These are phyloP conservation scores for Boletus tomentosulus DNA, from an alignment of 768 basidiomycete species.

Conservation along the genomic window DNA sequence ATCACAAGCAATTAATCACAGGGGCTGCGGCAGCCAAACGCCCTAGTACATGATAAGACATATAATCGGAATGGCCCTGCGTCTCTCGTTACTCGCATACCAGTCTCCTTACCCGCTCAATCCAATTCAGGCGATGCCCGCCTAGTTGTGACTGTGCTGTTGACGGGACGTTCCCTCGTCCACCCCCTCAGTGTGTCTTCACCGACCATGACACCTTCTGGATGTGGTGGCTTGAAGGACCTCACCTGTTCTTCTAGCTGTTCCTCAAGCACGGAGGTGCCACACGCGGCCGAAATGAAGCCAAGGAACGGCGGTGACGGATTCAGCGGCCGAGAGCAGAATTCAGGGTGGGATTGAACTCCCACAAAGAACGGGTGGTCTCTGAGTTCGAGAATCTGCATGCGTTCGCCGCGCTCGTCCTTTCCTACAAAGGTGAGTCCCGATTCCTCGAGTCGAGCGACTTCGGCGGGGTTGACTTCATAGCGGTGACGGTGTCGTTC, in stretches of 20 bases:
- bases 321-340: conserved; percentile 96
- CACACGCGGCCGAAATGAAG: conserved; percentile 79
- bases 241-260: conserved; percentile 65
- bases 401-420: conserved; percentile 94
- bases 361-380: conserved; percentile 94
- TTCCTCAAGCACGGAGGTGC: conserved; percentile 53
- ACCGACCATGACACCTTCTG: conserved; percentile 66
- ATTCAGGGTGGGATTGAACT: conserved; percentile 96
- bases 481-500: conserved; percentile 95
- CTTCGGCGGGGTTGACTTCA: conserved; percentile 90
- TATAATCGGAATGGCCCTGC: neutral
- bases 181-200: conserved; percentile 51
- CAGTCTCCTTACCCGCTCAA: conserved; percentile 4
- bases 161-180: conserved; percentile 29
- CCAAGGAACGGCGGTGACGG: conserved; percentile 98
- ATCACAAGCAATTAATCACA: neutral
- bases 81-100: neutral
- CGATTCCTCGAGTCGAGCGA: conserved; percentile 61
- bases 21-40: neutral
- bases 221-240: conserved; percentile 71
- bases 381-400: conserved; percentile 90
- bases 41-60: neutral
- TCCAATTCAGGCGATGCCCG: conserved; percentile 20
- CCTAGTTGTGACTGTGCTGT: conserved; percentile 18
- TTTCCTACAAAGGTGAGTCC: conserved; percentile 82